Evolutionary conservation across 2,329 filamentous ascomycete species (phyloP), one percentile per base, ranked within the genome.

Genomic region (Cladosporium sp.): DNA sequence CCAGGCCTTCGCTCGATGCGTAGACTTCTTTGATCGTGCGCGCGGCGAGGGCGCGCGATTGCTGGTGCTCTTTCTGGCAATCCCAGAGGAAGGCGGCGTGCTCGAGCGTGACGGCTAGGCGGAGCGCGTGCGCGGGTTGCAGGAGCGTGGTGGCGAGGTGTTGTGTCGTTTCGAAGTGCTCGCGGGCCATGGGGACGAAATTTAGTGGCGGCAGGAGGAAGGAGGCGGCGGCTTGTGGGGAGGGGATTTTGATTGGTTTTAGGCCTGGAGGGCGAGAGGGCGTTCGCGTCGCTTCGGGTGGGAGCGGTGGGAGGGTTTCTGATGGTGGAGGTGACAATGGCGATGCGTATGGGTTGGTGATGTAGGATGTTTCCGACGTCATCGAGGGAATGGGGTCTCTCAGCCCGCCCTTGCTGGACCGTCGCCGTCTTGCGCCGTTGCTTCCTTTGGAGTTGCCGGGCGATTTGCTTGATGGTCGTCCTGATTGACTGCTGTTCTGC

Each of bases 31-130:
- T 80, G 56, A 97, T 93, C 3, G 91, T 89, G 35, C 84, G 79
- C 63, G 88, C 86, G 9, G 93, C 92, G 11, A 96, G 70, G 50
- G 81, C 80, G 32, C 91, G 80, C 48, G 89, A 90, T 34, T 77
- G 82, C 18, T 91, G 84, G 43, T 81, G 77, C 61, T 97, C 90
- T 66, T 93, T 89, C 2, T 89, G 78, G 64, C 92, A 97, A 66
- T 97, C 93, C 74, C 92, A 96, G 1, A 96, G 74, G 67, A 96
- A 98, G 0, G 91, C 91, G 11, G 87, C 83, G 67, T 95, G 95
- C 68, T 98, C 93, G 1, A 95, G 86, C 63, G 93, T 93, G 49
- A 95, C 86, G 0, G 89, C 95, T 0, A 98, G 75, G 1, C 92
- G 85, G 13, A 98, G 74, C 0, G 93, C 93, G 66, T 97, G 90